Evolutionary conservation across 2,329 filamentous ascomycete species (phyloP), one percentile per base, ranked within the genome.

Genomic region (Alternaria brassicae): DNA sequence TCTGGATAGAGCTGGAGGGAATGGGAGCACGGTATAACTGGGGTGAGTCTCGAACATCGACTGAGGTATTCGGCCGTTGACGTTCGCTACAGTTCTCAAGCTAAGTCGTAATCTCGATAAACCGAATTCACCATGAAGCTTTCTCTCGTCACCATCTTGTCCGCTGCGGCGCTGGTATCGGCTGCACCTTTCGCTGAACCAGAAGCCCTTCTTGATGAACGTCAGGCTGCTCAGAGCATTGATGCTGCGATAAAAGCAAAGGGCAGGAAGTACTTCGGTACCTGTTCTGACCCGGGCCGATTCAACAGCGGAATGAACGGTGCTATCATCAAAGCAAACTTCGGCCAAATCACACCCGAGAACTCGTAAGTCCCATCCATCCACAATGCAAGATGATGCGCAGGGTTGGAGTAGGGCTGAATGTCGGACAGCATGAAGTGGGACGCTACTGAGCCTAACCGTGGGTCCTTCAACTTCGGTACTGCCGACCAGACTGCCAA

Each of bases 231-330:
- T 3, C 65, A 76, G 60, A 87, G 84, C 78, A 81, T 89, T 66
- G 79, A 89, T 72, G 75, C 76, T 53, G 80, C 84, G 23, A 85
- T 89, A 77, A 83, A 85, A 70, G 82, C 83, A 54, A 85, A 87
- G 73, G 88, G 88, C 64, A 91, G 89, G 79, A 81, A 85, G 66
- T 91, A 91, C 79, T 88, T 85, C 55, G 89, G 89, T 66, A 85
- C 83, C 15, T 81, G 79, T 67, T 81, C 84, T 2, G 88, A 90
- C 70, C 81, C 85, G 66, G 78, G 77, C 62, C 83, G 81, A 9
- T 81, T 91, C 15, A 81, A 75, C 53, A 72, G 79, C 13, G 82
- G 80, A 56, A 81, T 81, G 67, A 86, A 83, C 58, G 81, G 82
- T 17, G 83, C 81, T 55, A 83, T 89, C 69, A 86, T 91, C 75